Evolutionary conservation across 163 green algal genomes (phyloP), one percentile per base, ranked within the genome.

Genomic region (Scenedesmus sp.): DNA sequence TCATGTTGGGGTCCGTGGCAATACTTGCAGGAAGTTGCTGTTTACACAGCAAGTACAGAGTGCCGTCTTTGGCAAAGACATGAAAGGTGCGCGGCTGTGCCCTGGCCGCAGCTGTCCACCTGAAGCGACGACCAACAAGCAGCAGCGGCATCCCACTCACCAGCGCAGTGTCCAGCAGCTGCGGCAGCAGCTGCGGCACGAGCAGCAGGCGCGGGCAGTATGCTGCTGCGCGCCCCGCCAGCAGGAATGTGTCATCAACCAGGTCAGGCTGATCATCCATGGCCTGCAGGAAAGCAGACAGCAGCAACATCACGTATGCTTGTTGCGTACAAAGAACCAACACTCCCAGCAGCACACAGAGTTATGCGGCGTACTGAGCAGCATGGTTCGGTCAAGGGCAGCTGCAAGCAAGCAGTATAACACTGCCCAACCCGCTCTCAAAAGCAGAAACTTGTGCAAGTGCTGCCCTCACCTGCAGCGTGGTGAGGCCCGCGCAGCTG

Each of bases 211-310:
- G 84, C 1, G 97, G 97, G 16, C 91, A 93, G 94, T 99, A 99
- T 26, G 81, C 92, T 57, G 96, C 93, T 74, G 95, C 94, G 12
- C 96, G 87, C 6, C 92, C 90, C 0, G 94, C 97, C 79, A 99
- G 96, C 90, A 98, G 91, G 93, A 98, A 98, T n/a, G 94, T 96
- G 94, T 99, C 97, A 93, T 99, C 97, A 1, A 96, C 95, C 26
- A 99, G 66, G 73, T 99, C 97, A 26, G 97, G 97, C 0, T 91
- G 77, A 6, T 92, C 86, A 7, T 91, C 83, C 67, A 93, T 73
- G 52, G 81, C 89, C 90, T 90, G 82, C 4, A 62, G 23, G 64
- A 54, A 73, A 26, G 52, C 18, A 16, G 10, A 20, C 16, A 5
- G 10, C 62, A 70, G 12, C 62, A 70, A 70, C 62, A 70, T 10